Percentiles rank a stretch among this genome's conserved stretches.
These are phyloP conservation scores for Aspergillus clavatus DNA, from an alignment of 2,329 filamentous ascomycete genomes.

Conservation along the genomic window DNA sequence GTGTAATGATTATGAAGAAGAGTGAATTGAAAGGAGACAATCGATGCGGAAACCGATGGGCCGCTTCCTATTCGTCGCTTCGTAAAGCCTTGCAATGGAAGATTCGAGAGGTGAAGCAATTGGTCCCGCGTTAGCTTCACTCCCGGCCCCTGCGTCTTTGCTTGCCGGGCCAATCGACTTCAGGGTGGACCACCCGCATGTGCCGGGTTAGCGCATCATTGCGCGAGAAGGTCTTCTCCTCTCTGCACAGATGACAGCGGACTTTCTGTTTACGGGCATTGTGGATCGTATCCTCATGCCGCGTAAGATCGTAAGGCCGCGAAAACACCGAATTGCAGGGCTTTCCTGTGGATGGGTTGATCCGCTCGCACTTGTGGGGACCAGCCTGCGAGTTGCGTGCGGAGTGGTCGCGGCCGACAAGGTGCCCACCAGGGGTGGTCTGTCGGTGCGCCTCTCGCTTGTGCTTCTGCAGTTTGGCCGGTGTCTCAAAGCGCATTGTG, in stretches of 20 bases:
- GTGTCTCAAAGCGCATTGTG: constrained; percentile 80
- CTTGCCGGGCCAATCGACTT: constrained; percentile 75
- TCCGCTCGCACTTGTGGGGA: constrained; percentile 85
- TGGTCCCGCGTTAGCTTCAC: constrained; percentile 18
- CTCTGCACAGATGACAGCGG: constrained; percentile 83
- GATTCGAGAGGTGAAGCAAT: not conserved
- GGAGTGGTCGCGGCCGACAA: constrained; percentile 38
- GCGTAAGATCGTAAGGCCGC: constrained; percentile 88
- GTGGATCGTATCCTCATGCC: constrained; percentile 97
- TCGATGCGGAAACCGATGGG: constrained; percentile 1
- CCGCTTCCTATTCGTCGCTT: constrained; percentile 8
- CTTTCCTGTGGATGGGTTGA: constrained; percentile 92
- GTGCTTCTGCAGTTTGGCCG: constrained; percentile 83
- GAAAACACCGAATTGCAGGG: constrained; percentile 93
- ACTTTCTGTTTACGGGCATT: constrained; percentile 93
- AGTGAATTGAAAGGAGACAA: not conserved
- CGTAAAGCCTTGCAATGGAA: constrained; percentile 1
- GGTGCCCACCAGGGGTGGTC: constrained; percentile 51
- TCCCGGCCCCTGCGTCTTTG: constrained; percentile 39
- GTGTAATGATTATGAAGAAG: constrained; percentile 8
- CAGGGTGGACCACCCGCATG: constrained; percentile 89
- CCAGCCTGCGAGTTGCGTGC: constrained; percentile 82
- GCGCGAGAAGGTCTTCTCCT: constrained; percentile 95
- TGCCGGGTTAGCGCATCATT: constrained; percentile 92
- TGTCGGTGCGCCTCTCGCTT: constrained; percentile 89